Conservation (phyloP, 345 rosid species). For the Eucalyptus cladocalyx region DNA sequence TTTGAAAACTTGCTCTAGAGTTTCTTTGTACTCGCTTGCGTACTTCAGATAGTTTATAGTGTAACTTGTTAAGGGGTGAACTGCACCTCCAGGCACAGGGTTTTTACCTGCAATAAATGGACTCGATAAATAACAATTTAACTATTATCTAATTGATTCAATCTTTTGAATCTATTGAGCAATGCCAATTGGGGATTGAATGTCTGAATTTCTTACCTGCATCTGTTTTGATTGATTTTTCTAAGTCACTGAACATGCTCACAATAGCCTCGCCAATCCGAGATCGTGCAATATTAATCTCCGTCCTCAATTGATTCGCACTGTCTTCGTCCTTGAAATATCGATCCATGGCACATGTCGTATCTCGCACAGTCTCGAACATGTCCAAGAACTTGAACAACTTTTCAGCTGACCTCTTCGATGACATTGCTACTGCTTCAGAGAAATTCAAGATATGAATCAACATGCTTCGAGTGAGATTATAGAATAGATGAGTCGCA, state of each 20-base stretch:
- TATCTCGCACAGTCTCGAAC: conserved; percentile 61
- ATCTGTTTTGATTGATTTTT: conserved; percentile 63
- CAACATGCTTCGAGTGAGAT: conserved; percentile 33
- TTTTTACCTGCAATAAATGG: conserved; percentile 31
- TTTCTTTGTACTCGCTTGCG: conserved; percentile 62
- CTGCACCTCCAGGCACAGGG: conserved; percentile 80
- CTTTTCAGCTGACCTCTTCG: conserved; percentile 58
- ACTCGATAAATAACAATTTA: background rate
- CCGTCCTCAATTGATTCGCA: conserved; percentile 34
- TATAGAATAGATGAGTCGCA: conserved; percentile 28
- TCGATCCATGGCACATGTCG: conserved; percentile 16
- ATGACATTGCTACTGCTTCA: conserved; percentile 61
- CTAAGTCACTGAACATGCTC: conserved; percentile 54
- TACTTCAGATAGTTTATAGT: conserved; percentile 71
- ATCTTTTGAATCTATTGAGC: background rate
- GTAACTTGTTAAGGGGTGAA: conserved; percentile 86
- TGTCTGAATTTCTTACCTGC: conserved; percentile 25
- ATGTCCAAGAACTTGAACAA: conserved; percentile 77
- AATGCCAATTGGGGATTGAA: background rate
- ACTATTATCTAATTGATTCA: background rate
- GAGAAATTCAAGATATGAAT: conserved; percentile 67
- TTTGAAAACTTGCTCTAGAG: conserved; percentile 77
- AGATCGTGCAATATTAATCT: conserved; percentile 29
- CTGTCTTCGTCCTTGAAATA: conserved; percentile 26
- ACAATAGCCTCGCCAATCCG: conserved; percentile 70